Base-by-base conservation (phyloP, 2,329 filamentous ascomycete genomes). In the Teratosphaeria viscida region DNA sequence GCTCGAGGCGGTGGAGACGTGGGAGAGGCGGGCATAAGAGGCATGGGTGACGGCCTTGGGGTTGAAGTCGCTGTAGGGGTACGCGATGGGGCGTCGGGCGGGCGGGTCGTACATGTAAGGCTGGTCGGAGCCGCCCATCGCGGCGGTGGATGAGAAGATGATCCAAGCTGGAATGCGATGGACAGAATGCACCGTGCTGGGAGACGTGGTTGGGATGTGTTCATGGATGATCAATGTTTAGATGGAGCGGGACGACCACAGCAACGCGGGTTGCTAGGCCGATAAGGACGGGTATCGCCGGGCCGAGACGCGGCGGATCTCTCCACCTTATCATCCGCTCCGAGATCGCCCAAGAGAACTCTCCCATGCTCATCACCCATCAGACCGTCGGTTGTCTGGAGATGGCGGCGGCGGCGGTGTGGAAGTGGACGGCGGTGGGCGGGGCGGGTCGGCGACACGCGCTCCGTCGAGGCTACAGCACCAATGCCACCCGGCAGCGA, bases 41-140 rank as follows among this genome's bases (percentile, higher is more conserved):
- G 89, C 88, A 70, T 90, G 82, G 26, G 90, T 92, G 55, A 91
- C 82, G 61, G 89, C 88, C 73, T 92, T 95, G 55, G 92, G 92
- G 68, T 96, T 91, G 74, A 95, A 95, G n/a, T 76, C 69, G 68
- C 77, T 72, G 73, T 70, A 71, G 76, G 71, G 76, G 81, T 78
- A 66, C 63, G 81, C 81, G 66, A 81, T 80, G 55, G 78, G 76
- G 70, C 84, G 79, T 67, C 79, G 70, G 60, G 37, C 12, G 29
- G 69, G 62, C 63, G 81, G 74, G 12, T 52, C 47, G 53, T 59
- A 59, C 11, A 59, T 75, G 85, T 82, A 62, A 16, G 61, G 53
- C 55, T 59, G 26, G 29, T 55, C 32, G 16, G 32, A 43, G 52
- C 29, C 57, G 37, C 57, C 52, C 57, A 59, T 59, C 8, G 29